Base-by-base conservation (phyloP, 2,329 filamentous ascomycete species). In the Pseudovirgaria hyperparasitica region DNA sequence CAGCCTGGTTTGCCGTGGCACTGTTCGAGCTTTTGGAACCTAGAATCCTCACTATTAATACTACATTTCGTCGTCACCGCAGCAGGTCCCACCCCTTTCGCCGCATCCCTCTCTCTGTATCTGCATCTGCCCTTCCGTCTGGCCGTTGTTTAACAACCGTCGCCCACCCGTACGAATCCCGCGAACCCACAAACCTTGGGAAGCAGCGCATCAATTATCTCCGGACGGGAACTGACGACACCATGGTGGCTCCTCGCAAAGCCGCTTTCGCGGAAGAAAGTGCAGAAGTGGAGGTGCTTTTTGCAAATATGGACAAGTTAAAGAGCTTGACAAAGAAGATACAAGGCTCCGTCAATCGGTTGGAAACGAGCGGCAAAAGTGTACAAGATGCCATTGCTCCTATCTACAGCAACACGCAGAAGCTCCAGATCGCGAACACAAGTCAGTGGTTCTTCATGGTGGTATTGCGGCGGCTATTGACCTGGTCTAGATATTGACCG, bases 241-340 rank as follows among this genome's bases (percentile, higher is more conserved):
- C 39, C 37, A 55, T 74, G 70, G 64, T 67, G 30, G 65, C 55
- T 27, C 58, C 60, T 32, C 62, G 67, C 36, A 70, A 67, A 50
- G 62, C 62, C 29, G 66, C 67, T 19, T 69, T 69, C 48, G 70
- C 70, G 19, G 72, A 77, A 55, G 72, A 77, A 57, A 71, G 69
- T 47, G 72, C 72, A 5, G 72, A 77, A 52, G 72, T 76, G 22
- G 72, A 76, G 50, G 72, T 76, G 28, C 54, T 77, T 14, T 70
- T 68, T 38, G 71, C 72, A 30, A 74, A 74, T 39, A 72, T 96
- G 35, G 84, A 92, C 43, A 96, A 93, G 67, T 92, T 92, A 41
- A 79, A 85, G 33, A 74, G 84, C 47, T 69, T 96, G 50, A 93
- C 85, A 17, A 93, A 90, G 62, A 93, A 92, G 63, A 94, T 98